phyloP scores from a whole-genome alignment of 371 early-diverging fungal species.

The Mycotypha africana region DNA sequence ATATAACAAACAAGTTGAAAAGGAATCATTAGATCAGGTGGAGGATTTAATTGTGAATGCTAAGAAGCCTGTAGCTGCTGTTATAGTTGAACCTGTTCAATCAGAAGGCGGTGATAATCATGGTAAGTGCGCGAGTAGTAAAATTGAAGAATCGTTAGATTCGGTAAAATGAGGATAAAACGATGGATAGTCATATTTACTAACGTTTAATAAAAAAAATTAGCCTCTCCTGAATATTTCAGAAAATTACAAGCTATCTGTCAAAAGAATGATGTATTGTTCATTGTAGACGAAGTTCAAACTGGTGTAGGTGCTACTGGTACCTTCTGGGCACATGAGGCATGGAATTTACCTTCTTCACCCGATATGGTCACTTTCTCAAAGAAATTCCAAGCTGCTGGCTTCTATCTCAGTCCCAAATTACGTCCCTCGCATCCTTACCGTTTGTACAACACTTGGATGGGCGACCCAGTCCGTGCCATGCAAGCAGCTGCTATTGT shows the following conservation, averaged over 20 bases:
- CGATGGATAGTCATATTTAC: too few species aligned
- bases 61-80: slow-evolving; percentile 60
- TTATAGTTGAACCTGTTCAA: slow-evolving; percentile 81
- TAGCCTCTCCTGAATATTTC: slow-evolving; percentile 66
- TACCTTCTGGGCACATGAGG: slow-evolving; percentile 75
- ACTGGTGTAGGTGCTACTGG: slow-evolving; percentile 85
- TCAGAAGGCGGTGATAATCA: slow-evolving; percentile 83
- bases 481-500: slow-evolving; percentile 65
- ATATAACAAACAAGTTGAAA: slow-evolving; percentile 54
- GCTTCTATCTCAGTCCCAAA: slow-evolving; percentile 56
- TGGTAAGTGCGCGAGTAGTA: slow-evolving; percentile 15
- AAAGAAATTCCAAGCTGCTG: slow-evolving; percentile 76
- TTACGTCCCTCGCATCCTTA: slow-evolving; percentile 58
- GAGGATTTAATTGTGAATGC: slow-evolving; percentile 46
- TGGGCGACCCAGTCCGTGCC: slow-evolving; percentile 70
- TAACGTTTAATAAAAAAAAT: not conserved
- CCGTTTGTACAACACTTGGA: slow-evolving; percentile 73
- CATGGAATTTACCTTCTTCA: slow-evolving; percentile 59
- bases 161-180: too few species aligned
- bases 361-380: slow-evolving; percentile 78
- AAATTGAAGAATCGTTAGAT: too few species aligned
- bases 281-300: slow-evolving; percentile 85
- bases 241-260: slow-evolving; percentile 62
- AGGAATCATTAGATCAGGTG: slow-evolving; percentile 43
- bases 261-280: slow-evolving; percentile 52